Conservation (phyloP, 352 stramenopile genomes). For the Halophytophthora polymorphica region DNA sequence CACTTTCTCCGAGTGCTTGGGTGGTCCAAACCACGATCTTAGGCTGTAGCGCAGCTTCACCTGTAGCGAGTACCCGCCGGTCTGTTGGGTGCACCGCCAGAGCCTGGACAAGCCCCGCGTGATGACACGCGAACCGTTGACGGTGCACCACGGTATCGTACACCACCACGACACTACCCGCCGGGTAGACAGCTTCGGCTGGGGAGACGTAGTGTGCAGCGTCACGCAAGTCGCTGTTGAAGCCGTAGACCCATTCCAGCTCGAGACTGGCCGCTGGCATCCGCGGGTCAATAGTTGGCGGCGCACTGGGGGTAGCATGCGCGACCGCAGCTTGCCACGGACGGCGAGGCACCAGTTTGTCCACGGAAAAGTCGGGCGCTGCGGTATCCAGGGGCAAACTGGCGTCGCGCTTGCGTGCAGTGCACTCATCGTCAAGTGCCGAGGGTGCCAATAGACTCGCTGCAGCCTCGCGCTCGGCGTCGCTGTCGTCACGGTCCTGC, state of each 20-base stretch:
- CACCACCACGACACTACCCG: conserved; percentile 54
- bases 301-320: conserved; percentile 55
- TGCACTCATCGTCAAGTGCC: conserved; percentile 16
- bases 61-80: conserved; percentile 48
- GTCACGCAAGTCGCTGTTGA: conserved; percentile 66
- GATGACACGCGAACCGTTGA: conserved; percentile 61
- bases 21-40: conserved; percentile 74
- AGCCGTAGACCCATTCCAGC: conserved; percentile 79
- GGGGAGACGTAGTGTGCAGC: conserved; percentile 62
- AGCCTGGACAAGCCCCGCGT: conserved; percentile 57
- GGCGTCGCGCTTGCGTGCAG: conserved; percentile 40
- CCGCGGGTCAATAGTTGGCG: conserved; percentile 45
- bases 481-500: conserved; percentile 56
- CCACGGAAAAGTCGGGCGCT: conserved; percentile 31
- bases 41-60: conserved; percentile 50
- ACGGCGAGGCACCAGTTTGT: conserved; percentile 27
- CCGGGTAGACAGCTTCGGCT: conserved; percentile 60
- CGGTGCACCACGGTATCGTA: conserved; percentile 75
- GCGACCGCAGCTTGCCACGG: conserved; percentile 65
- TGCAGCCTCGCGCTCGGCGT: conserved; percentile 38
- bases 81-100: conserved; percentile 56
- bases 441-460: conserved; percentile 16
- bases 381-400: conserved; percentile 47
- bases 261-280: conserved; percentile 58
- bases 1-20: conserved; percentile 25